Evolutionary conservation across 805 yeast species (phyloP), one percentile per base, ranked within the genome.

Genomic region (Zygosaccharomyces bailii): DNA sequence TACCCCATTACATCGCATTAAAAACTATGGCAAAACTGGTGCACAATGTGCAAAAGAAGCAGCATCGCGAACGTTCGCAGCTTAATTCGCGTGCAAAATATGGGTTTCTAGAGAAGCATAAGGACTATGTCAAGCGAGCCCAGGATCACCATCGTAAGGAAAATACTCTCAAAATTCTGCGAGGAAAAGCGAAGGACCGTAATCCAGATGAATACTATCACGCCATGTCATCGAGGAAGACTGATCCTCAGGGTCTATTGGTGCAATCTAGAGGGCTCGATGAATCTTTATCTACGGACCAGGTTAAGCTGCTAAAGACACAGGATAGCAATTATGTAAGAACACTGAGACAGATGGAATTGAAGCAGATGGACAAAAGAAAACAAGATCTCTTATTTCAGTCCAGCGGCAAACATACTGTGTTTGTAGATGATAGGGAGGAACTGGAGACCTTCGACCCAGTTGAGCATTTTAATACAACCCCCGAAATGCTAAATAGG

Each of bases 181-280:
- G 85, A 53, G 72, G 73, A 33, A 91, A 88, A 61, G 95, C 86
- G 1, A 69, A 74, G 29, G 73, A 74, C 35, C 76, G 88, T 55
- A 93, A 93, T 62, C 95, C 95, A 11, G 99, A 93, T 74, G 99
- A 93, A 66, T 93, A 85, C 69, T 89, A 91, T 66, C 96, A 88
- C 77, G 93, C 88, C 16, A 93, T 93, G 99, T 78, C 82, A 24
- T 72, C 75, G 10, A 71, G 73, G 48, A 75, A 73, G 56, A 80
- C 93, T 4, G 95, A 88, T 51, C 68, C 72, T 2, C 70, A 75
- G 8, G 97, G 97, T 1, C 73, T 86, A 6, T 58, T 84, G 39
- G 63, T 84, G 8, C 69, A 80, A 1, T 86, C 86, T 17, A 73
- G 95, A 49, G 62, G 57, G 6, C 67, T 64, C 39, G 84, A 78